A percentile compares a stretch with the other conserved stretches of the same genome.
Conservation (phyloP, 192 early-diverging fungal genomes). For the Globomyces pollinis-pini region DNA sequence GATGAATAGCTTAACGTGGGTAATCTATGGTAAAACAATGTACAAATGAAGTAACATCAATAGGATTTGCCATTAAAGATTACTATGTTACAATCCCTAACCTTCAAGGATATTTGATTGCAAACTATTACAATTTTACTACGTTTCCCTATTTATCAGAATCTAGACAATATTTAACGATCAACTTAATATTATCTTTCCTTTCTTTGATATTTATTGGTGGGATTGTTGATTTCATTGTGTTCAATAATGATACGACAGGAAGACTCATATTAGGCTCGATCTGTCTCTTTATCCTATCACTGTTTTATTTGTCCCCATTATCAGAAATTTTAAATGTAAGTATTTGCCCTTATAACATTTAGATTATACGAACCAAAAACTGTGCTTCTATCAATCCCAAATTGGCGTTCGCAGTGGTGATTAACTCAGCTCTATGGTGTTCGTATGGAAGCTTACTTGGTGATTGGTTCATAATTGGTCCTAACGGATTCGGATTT, state of each 20-base stretch:
- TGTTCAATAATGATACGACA: not conserved
- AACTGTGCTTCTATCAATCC: not conserved
- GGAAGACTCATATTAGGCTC: not conserved
- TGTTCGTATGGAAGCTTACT: constrained; percentile 5
- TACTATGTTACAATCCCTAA: constrained; percentile 15
- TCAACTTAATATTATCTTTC: not conserved
- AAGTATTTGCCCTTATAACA: no score
- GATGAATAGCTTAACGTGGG: no score
- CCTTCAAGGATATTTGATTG: not conserved
- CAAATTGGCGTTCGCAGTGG: not conserved
- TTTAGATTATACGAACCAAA: constrained; percentile 4
- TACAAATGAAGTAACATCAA: no score
- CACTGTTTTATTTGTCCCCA: constrained; percentile 10
- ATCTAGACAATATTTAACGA: not conserved
- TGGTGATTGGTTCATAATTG: not conserved
- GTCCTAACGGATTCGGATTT: not conserved
- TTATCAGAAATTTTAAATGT: not conserved
- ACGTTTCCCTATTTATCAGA: not conserved
- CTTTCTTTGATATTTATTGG: not conserved
- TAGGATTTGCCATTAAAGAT: no score
- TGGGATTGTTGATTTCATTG: constrained; percentile 1
- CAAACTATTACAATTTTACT: not conserved
- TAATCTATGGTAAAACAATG: no score
- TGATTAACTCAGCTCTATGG: constrained; percentile 11
- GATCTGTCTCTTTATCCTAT: not conserved